phyloP scores from a whole-genome alignment of 208 protist genomes.

The Leishmania braziliensis region DNA sequence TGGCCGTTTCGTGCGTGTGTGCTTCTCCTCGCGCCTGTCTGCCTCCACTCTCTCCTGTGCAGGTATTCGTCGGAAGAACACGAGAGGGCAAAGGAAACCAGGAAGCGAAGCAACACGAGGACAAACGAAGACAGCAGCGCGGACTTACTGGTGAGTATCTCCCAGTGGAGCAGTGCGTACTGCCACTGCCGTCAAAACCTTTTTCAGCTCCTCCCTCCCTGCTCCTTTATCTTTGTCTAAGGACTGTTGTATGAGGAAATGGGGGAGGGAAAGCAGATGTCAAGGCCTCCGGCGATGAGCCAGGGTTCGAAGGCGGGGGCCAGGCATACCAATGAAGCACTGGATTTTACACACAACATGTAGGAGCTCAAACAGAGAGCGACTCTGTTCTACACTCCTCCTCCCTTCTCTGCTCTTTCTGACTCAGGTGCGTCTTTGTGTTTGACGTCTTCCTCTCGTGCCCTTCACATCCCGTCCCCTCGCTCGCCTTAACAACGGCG shows the following conservation, averaged over 20 bases:
- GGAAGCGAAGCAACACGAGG: neutral
- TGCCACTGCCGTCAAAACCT: neutral
- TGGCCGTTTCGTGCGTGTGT: neutral
- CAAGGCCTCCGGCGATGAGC: neutral
- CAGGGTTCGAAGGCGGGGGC: neutral
- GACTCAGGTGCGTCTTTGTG: neutral
- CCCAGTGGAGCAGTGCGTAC: neutral
- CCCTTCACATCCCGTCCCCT: neutral
- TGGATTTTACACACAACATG: neutral
- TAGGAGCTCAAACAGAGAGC: neutral
- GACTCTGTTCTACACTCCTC: neutral
- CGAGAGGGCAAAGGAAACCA: neutral
- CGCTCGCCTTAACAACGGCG: neutral
- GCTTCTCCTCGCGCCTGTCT: neutral
- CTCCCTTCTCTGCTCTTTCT: conserved; percentile 4
- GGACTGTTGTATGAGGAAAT: neutral
- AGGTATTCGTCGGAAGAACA: neutral
- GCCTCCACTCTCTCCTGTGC: neutral
- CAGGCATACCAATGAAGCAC: neutral
- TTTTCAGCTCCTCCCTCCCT: neutral
- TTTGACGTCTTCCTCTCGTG: neutral
- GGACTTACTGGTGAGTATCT: neutral
- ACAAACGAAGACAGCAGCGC: neutral
- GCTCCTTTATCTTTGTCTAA: neutral
- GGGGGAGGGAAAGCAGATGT: too few species aligned